Conservation (phyloP, 2,329 filamentous ascomycete species). For the Aureobasidium sp. region DNA sequence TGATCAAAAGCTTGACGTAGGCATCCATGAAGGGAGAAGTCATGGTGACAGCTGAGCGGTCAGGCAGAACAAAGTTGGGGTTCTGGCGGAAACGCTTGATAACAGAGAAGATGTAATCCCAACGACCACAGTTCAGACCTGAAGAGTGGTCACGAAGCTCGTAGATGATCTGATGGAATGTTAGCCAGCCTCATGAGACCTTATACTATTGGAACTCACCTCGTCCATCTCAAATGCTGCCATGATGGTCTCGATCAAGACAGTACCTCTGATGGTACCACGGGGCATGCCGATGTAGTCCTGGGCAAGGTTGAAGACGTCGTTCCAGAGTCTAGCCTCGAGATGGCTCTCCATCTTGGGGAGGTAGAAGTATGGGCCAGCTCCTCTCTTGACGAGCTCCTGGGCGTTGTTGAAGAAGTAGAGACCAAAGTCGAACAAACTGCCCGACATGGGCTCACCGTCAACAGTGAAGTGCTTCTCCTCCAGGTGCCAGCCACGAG, state of each 20-base stretch:
- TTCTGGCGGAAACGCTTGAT: constrained; percentile 99
- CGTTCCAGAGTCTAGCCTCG: constrained; percentile 96
- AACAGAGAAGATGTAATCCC: constrained; percentile 99
- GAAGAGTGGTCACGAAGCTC: constrained; percentile 95
- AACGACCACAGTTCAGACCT: constrained; percentile 94
- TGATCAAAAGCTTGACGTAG: constrained; percentile 94
- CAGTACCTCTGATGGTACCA: constrained; percentile 89
- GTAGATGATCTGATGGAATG: constrained; percentile 68
- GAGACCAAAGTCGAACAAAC: constrained; percentile 92
- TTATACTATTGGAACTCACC: constrained; percentile 24
- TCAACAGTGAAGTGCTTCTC: constrained; percentile 98
- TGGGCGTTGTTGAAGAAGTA: constrained; percentile 99
- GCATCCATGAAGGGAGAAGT: constrained; percentile 97
- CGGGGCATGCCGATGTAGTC: constrained; percentile 84
- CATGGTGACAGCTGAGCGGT: constrained; percentile 90
- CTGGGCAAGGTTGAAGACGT: constrained; percentile 91
- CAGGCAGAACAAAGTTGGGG: constrained; percentile 83
- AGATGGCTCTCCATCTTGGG: constrained; percentile 98
- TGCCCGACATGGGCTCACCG: constrained; percentile 85
- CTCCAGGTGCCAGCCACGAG: constrained; percentile 94
- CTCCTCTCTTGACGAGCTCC: constrained; percentile 74
- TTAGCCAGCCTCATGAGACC: not conserved
- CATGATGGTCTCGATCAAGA: constrained; percentile 95
- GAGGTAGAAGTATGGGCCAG: constrained; percentile 94
- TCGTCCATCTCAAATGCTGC: constrained; percentile 99